Conservation (phyloP, 2,329 filamentous ascomycete species). For the Colletotrichum eleusines region DNA sequence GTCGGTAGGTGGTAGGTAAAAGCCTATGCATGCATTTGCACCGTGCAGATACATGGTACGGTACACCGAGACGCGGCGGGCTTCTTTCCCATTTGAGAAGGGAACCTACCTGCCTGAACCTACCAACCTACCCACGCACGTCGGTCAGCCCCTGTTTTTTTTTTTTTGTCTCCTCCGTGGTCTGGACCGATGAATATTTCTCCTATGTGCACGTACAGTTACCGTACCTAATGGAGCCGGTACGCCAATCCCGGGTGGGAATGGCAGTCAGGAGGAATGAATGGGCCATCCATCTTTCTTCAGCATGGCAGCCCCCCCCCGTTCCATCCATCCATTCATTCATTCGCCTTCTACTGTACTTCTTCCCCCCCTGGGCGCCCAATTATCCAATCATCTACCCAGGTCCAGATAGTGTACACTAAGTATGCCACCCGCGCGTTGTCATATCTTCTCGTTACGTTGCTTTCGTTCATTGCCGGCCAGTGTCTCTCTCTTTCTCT, state of each 20-base stretch:
- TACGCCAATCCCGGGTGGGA: neutral
- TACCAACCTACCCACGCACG: neutral
- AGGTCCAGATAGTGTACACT: no score
- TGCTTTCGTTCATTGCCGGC: neutral
- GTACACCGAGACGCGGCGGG: neutral
- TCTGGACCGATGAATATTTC: neutral
- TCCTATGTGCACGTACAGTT: neutral
- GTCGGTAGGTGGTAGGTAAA: neutral
- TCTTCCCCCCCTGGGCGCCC: neutral
- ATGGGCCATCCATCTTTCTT: slow-evolving; percentile 17
- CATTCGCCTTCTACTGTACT: neutral
- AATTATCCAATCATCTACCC: slow-evolving; percentile 7
- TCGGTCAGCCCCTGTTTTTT: neutral
- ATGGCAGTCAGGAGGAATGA: no score
- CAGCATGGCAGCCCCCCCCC: slow-evolving; percentile 5
- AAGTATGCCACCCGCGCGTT: neutral
- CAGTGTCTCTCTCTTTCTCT: neutral
- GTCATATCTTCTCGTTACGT: slow-evolving; percentile 6
- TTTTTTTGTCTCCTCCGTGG: no score
- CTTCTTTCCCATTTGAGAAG: slow-evolving; percentile 1
- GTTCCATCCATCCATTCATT: no score
- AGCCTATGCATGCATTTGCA: neutral
- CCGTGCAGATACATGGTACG: neutral
- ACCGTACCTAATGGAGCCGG: no score
- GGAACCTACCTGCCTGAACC: no score